Conservation (phyloP, 1,284 basidiomycete species). For the Trichosporon ovoides region DNA sequence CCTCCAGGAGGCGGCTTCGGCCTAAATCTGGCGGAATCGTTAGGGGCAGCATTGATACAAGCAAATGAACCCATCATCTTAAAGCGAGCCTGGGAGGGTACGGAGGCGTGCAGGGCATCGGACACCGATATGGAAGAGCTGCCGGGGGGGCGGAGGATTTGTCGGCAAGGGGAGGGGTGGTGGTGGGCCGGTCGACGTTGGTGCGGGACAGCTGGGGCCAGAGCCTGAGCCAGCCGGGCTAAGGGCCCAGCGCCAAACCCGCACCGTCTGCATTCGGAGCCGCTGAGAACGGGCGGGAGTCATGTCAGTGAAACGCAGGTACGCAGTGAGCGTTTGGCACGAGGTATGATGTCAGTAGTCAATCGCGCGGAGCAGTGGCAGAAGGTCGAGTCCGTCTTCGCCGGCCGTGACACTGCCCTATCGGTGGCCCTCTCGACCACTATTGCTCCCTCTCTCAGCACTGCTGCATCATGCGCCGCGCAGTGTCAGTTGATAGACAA, state of each 20-base stretch:
- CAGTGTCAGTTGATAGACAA: too few relatives aligned
- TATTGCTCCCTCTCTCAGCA: too few relatives aligned
- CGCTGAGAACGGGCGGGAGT: not conserved
- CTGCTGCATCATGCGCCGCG: not conserved
- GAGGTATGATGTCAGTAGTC: conserved; percentile 2
- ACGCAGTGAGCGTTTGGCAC: not conserved
- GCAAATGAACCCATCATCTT: conserved; percentile 1
- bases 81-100: not conserved
- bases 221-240: too few relatives aligned
- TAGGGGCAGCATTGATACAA: conserved; percentile 2
- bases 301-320: not conserved
- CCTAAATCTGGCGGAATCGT: not conserved
- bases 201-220: too few relatives aligned
- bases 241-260: not conserved
- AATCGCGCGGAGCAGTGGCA: not conserved
- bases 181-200: too few relatives aligned
- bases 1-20: conserved; percentile 3
- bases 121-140: too few relatives aligned
- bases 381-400: too few relatives aligned
- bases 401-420: too few relatives aligned
- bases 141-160: too few relatives aligned
- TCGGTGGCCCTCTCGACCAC: too few relatives aligned
- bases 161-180: too few relatives aligned
- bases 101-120: too few relatives aligned
- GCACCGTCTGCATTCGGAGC: not conserved